These are phyloP conservation scores for Solanum chaucha DNA, from an alignment of 257 asterid species.

Conservation along the genomic window DNA sequence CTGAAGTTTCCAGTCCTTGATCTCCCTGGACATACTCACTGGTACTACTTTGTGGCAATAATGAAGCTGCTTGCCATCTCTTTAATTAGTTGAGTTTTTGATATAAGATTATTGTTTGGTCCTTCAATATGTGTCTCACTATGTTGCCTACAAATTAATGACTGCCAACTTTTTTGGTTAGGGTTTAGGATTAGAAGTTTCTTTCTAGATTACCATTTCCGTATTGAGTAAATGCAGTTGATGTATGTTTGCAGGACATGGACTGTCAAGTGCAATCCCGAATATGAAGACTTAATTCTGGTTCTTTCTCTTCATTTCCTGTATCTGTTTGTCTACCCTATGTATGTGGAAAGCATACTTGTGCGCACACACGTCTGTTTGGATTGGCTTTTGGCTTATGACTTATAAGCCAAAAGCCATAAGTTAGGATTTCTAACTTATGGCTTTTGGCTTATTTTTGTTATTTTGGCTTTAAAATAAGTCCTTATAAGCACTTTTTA, in stretches of 20 bases:
- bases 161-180: not conserved
- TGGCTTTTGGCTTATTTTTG: too few relatives aligned
- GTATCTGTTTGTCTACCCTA: slow-evolving; percentile 5
- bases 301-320: slow-evolving; percentile 34
- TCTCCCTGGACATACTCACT: slow-evolving; percentile 97
- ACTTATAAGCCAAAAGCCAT: too few relatives aligned
- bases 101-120: not conserved
- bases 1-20: slow-evolving; percentile 63
- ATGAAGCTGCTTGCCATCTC: not conserved
- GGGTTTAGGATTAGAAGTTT: not conserved
- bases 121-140: not conserved
- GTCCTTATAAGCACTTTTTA: too few relatives aligned
- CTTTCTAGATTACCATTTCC: not conserved
- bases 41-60: slow-evolving; percentile 33
- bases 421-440: too few relatives aligned
- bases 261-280: slow-evolving; percentile 91
- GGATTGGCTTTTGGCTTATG: too few relatives aligned
- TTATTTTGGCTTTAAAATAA: too few relatives aligned
- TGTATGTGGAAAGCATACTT: not conserved
- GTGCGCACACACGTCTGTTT: not conserved
- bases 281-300: slow-evolving; percentile 80
- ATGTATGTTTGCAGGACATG: slow-evolving; percentile 74
- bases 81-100: slow-evolving; percentile 2
- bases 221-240: not conserved
- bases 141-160: not conserved